These are phyloP conservation scores for Taxillus chinensis DNA, from an alignment of 164 flowering plant species.

Conservation along the genomic window DNA sequence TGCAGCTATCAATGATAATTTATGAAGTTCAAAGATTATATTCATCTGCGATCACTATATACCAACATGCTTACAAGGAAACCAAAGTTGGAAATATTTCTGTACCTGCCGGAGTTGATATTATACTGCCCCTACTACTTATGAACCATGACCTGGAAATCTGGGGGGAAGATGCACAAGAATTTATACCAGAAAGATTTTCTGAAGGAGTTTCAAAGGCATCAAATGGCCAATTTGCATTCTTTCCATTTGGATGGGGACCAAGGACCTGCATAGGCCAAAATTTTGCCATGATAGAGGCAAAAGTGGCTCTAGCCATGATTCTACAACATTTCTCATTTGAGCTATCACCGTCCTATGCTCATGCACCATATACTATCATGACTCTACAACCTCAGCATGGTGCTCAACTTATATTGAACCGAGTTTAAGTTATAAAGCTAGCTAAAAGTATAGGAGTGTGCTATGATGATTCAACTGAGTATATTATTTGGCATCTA, in stretches of 20 bases:
- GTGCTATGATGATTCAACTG: no score
- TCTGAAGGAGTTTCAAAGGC: neutral
- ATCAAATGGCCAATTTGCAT: neutral
- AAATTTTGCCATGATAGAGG: conserved; percentile 2
- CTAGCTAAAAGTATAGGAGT: no score
- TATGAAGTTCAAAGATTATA: conserved; percentile 1
- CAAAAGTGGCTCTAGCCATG: neutral
- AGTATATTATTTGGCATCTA: no score
- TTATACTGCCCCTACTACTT: neutral
- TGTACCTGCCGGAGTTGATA: neutral
- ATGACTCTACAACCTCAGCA: conserved; percentile 1
- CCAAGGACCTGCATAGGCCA: conserved; percentile 5
- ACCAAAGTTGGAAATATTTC: neutral
- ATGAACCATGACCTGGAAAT: neutral
- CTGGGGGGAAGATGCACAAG: conserved; percentile 3
- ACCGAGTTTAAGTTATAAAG: neutral
- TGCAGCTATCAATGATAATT: conserved; percentile 1
- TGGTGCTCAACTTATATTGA: neutral
- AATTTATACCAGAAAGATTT: conserved; percentile 2
- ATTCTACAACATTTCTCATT: conserved; percentile 1
- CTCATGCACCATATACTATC: conserved; percentile 2
- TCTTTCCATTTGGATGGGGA: conserved; percentile 4
- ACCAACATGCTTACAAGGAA: conserved; percentile 2
- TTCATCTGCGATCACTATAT: neutral
- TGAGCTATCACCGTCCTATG: neutral